Conservation (phyloP, 495 filamentous ascomycete genomes). For the Lindgomyces ingoldianus region DNA sequence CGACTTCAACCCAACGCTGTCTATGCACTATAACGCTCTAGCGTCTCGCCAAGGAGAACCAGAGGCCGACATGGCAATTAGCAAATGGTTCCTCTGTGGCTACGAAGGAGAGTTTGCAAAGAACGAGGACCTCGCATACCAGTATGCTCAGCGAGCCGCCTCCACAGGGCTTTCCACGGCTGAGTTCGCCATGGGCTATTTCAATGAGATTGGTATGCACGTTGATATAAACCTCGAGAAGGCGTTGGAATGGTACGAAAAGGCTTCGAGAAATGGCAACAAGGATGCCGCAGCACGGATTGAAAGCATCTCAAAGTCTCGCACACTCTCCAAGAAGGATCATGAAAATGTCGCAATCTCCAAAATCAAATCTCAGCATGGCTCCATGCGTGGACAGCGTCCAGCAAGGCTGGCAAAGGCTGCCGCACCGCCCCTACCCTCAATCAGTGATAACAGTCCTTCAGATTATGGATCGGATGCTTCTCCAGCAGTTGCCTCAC, state of each 20-base stretch:
- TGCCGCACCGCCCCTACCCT: constrained; percentile 36
- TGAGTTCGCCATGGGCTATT: constrained; percentile 97
- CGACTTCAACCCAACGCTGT: constrained; percentile 90
- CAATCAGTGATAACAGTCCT: constrained; percentile 33
- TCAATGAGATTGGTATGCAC: constrained; percentile 92
- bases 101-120: constrained; percentile 89
- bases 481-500: constrained; percentile 8
- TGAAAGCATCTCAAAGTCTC: constrained; percentile 81
- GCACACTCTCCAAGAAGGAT: constrained; percentile 83
- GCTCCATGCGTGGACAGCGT: constrained; percentile 73
- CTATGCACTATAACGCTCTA: constrained; percentile 92
- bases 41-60: constrained; percentile 85
- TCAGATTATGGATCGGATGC: constrained; percentile 32
- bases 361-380: constrained; percentile 89
- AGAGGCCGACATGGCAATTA: constrained; percentile 94
- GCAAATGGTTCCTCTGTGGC: constrained; percentile 97
- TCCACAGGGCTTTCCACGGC: constrained; percentile 78
- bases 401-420: constrained; percentile 63
- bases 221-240: constrained; percentile 78
- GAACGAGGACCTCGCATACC: constrained; percentile 90
- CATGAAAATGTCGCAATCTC: constrained; percentile 89
- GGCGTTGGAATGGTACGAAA: constrained; percentile 86
- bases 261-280: constrained; percentile 87
- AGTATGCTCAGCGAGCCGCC: constrained; percentile 85
- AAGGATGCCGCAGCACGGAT: constrained; percentile 81